Base-by-base conservation (phyloP, 257 asterid genomes). In the Agastache rugosa region DNA sequence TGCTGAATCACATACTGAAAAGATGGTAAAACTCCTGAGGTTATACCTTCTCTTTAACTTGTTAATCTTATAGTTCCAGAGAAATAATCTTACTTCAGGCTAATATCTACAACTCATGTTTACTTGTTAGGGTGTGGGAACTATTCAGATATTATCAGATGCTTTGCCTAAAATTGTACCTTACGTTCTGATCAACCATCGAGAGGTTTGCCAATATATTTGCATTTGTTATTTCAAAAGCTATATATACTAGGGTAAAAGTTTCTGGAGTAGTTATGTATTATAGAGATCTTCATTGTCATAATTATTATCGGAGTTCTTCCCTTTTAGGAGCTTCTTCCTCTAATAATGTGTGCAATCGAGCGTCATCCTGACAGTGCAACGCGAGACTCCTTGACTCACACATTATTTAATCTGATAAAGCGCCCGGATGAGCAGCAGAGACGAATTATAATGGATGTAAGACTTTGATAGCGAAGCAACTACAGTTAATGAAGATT, bases 361-460 rank as follows among this genome's bases (percentile, higher is more conserved):
- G 99, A 95, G 88, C 99, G 96, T 62, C 99, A 95, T 70, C 99
- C 99, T 70, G 91, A 89, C 72, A 81, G 93, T 75, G 80, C 79
- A 54, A 92, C 90, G 11, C 91, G 99, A 37, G 99, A 95, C 81
- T 95, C 98, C 79, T 82, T 95, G 91, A 95, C 99, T 78, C 99
- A 95, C 83, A 95, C 99, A 59, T 86, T 95, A 70, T 95, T 95
- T 85, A 95, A 95, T 88, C 85, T 95, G 80, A 95, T 95, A 85
- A 95, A 95, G 84, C 99, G 98, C 53, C 98, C 99, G 9, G 99
- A 95, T 89, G 99, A 92, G 84, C 89, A 87, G 83, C 99, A 95
- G 87, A 87, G 99, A 77, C 88, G 87, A 44, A 85, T 95, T 80
- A 92, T 92, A 83, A 95, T 95, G 99, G 97, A 89, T 85, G 99